A percentile compares a stretch with the other conserved stretches of the same genome.
Conservation (phyloP, 345 rosid species). For the Anastatica hierochuntica region DNA sequence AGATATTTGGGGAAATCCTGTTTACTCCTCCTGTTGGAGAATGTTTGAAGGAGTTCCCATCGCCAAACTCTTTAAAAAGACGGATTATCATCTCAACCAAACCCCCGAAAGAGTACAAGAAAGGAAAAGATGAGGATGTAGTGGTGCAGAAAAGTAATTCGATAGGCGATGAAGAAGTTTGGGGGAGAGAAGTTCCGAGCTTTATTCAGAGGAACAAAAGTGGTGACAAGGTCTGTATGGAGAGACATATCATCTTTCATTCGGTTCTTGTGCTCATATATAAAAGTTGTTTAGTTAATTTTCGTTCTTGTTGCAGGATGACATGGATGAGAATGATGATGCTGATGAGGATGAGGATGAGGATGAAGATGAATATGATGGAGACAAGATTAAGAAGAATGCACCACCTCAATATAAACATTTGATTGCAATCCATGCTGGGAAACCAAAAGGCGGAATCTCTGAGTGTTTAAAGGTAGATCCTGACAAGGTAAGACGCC, state of each 20-base stretch:
- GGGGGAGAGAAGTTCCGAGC: slow-evolving; percentile 69
- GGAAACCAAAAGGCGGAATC: slow-evolving; percentile 43
- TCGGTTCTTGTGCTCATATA: slow-evolving; percentile 4
- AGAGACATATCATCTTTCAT: slow-evolving; percentile 3
- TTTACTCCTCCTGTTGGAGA: slow-evolving; percentile 54
- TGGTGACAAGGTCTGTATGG: slow-evolving; percentile 4
- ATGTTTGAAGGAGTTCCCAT: slow-evolving; percentile 60
- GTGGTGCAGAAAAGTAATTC: slow-evolving; percentile 31
- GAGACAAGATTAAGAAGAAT: slow-evolving; percentile 21
- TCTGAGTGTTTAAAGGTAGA: slow-evolving; percentile 36
- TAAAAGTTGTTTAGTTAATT: background rate
- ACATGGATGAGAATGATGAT: slow-evolving; percentile 23
- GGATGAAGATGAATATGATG: slow-evolving; percentile 20
- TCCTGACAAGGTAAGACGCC: slow-evolving; percentile 44
- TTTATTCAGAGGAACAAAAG: slow-evolving; percentile 25
- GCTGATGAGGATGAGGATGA: slow-evolving; percentile 27
- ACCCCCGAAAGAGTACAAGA: slow-evolving; percentile 72
- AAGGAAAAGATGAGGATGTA: slow-evolving; percentile 20
- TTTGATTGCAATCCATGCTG: slow-evolving; percentile 40
- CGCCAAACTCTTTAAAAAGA: slow-evolving; percentile 52
- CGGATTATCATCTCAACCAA: slow-evolving; percentile 70
- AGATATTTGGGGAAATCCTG: slow-evolving; percentile 68
- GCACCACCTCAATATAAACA: slow-evolving; percentile 31
- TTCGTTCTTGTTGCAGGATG: slow-evolving; percentile 29
- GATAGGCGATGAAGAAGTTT: slow-evolving; percentile 51